A percentile compares a stretch with the other conserved stretches of the same genome.
These are phyloP conservation scores for Biscogniauxia marginata DNA, from an alignment of 2,329 filamentous ascomycete species.

Conservation along the genomic window DNA sequence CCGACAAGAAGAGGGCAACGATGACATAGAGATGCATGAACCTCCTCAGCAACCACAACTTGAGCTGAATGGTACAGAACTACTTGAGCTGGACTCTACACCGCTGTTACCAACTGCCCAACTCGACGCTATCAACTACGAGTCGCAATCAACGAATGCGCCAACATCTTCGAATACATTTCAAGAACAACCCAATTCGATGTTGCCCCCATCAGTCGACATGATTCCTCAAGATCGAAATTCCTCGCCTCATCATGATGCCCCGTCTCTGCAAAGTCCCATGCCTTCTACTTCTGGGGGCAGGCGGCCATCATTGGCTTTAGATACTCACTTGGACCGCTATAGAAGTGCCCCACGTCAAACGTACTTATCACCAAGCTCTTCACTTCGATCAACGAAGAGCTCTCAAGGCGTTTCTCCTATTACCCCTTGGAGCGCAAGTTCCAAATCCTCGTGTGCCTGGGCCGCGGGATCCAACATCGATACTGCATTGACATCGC, in stretches of 20 bases:
- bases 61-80: slow-evolving; percentile 50
- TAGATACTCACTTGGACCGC: slow-evolving; percentile 31
- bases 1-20: slow-evolving; percentile 8
- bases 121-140: slow-evolving; percentile 28
- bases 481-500: slow-evolving; percentile 46
- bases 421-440: slow-evolving; percentile 42
- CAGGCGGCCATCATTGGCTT: slow-evolving; percentile 29
- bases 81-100: slow-evolving; percentile 52
- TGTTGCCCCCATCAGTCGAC: slow-evolving; percentile 3
- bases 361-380: slow-evolving; percentile 30
- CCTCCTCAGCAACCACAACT: slow-evolving; percentile 25
- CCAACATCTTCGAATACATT: slow-evolving; percentile 8
- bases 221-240: slow-evolving; percentile 1
- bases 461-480: slow-evolving; percentile 42
- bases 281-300: slow-evolving; percentile 8
- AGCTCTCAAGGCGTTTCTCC: slow-evolving; percentile 45
- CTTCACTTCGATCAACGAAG: slow-evolving; percentile 37
- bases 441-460: slow-evolving; percentile 25
- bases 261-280: slow-evolving; percentile 12
- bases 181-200: slow-evolving; percentile 1
- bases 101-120: slow-evolving; percentile 36
- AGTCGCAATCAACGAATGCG: slow-evolving; percentile 12
- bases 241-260: slow-evolving; percentile 1
- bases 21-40: slow-evolving; percentile 6
- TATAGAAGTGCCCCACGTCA: slow-evolving; percentile 25